Percentiles rank a stretch among this genome's conserved stretches.
These are phyloP conservation scores for Penicillium decumbens DNA, from an alignment of 2,329 filamentous ascomycete species.

Conservation along the genomic window DNA sequence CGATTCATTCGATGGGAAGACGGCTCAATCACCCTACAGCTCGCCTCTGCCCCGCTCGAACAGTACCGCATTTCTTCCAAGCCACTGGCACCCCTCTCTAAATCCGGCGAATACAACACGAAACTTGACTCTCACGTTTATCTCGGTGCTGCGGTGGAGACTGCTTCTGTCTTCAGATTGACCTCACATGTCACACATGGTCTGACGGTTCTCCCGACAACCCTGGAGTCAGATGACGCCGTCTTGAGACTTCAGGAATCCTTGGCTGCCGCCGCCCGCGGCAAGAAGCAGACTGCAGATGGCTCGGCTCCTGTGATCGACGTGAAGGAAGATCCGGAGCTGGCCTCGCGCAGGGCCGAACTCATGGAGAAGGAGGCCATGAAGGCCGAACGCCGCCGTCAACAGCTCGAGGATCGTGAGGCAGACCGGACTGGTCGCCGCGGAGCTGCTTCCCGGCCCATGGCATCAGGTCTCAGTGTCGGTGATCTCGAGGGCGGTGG, in stretches of 20 bases:
- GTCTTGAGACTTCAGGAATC: slow-evolving; percentile 59
- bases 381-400: slow-evolving; percentile 50
- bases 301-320: slow-evolving; percentile 55
- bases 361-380: slow-evolving; percentile 55
- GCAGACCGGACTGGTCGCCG: slow-evolving; percentile 50
- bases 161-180: slow-evolving; percentile 55
- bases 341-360: slow-evolving; percentile 57
- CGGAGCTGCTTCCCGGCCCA: slow-evolving; percentile 42
- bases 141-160: slow-evolving; percentile 56
- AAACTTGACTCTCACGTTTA: slow-evolving; percentile 61
- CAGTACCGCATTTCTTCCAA: slow-evolving; percentile 59
- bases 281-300: slow-evolving; percentile 48
- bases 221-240: slow-evolving; percentile 55
- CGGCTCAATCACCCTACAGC: slow-evolving; percentile 61
- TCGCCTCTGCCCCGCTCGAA: slow-evolving; percentile 57
- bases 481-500: slow-evolving; percentile 57
- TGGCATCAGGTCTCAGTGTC: slow-evolving; percentile 50
- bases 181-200: slow-evolving; percentile 60
- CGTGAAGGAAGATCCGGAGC: slow-evolving; percentile 59
- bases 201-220: slow-evolving; percentile 54
- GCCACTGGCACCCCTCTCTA: slow-evolving; percentile 54
- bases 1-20: slow-evolving; percentile 64
- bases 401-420: slow-evolving; percentile 54
- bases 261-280: slow-evolving; percentile 53
- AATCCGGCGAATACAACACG: slow-evolving; percentile 49